Conservation (phyloP, 1,139 yeast genomes). For the Pichia cactophila region DNA sequence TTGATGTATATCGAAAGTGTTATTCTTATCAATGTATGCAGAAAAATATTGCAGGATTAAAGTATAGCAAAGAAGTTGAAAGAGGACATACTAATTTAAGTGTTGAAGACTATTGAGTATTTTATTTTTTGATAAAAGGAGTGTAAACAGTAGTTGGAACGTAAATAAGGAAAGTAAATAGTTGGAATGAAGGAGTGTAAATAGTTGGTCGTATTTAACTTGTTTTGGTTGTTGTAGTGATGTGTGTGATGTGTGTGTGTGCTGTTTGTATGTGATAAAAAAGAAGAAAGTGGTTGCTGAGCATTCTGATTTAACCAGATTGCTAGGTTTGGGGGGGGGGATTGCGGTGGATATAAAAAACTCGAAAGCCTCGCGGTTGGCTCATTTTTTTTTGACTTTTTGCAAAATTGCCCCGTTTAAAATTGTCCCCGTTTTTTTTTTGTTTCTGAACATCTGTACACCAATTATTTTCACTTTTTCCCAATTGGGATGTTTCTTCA, state of each 20-base stretch:
- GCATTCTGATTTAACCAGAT: background rate
- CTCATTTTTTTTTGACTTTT: no score
- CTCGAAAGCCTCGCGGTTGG: no score
- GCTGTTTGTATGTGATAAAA: background rate
- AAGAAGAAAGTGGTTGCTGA: background rate
- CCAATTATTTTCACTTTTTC: no score
- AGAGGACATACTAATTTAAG: background rate
- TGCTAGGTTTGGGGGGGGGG: background rate
- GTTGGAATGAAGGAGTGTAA: conserved; percentile 19
- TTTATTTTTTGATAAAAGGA: background rate
- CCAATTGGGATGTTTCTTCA: no score
- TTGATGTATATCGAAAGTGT: no score
- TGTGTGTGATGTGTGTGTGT: background rate
- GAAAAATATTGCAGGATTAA: no score
- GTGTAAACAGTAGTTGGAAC: background rate
- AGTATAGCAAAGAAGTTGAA: background rate
- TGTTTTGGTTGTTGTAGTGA: background rate
- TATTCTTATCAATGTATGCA: no score
- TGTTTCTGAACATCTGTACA: no score
- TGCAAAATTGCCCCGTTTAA: no score
- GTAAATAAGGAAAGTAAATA: conserved; percentile 23
- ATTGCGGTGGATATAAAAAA: no score
- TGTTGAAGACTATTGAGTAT: no score
- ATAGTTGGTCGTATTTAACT: background rate
- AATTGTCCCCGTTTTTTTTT: no score